These are phyloP conservation scores for Aquilaria yunnanensis DNA, from an alignment of 345 rosid genomes.

Conservation along the genomic window DNA sequence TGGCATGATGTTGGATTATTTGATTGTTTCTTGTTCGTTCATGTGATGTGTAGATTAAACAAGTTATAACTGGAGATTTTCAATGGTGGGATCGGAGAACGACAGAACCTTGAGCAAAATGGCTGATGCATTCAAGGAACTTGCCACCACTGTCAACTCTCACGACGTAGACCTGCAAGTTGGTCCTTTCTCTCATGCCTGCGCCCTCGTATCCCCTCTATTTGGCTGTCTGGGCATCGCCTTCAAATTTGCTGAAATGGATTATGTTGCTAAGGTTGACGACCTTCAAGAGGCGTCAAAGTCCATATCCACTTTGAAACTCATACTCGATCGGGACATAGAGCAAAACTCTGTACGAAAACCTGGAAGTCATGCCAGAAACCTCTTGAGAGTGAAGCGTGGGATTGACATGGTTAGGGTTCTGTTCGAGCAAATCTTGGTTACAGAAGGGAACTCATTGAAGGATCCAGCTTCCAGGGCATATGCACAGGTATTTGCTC, in stretches of 20 bases:
- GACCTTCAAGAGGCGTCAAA: conserved; percentile 75
- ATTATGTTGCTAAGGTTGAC: conserved; percentile 90
- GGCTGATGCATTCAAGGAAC: conserved; percentile 58
- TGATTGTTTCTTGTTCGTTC: too few relatives aligned
- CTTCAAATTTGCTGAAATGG: conserved; percentile 94
- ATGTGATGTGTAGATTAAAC: too few relatives aligned
- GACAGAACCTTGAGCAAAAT: conserved; percentile 56
- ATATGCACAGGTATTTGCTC: conserved; percentile 86
- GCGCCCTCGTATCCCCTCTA: conserved; percentile 89
- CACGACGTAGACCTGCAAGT: conserved; percentile 44
- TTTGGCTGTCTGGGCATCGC: conserved; percentile 91
- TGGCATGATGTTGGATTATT: too few relatives aligned
- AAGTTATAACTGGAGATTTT: not conserved
- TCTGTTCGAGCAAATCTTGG: conserved; percentile 68
- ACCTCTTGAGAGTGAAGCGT: conserved; percentile 89
- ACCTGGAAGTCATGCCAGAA: conserved; percentile 87
- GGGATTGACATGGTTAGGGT: conserved; percentile 94
- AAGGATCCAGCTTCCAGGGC: conserved; percentile 87
- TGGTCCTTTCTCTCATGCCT: conserved; percentile 74
- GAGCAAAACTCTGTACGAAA: conserved; percentile 43
- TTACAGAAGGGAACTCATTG: conserved; percentile 66
- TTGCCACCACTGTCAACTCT: conserved; percentile 39
- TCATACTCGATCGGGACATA: conserved; percentile 57
- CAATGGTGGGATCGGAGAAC: conserved; percentile 14
- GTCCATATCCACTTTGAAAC: conserved; percentile 45